Evolutionary conservation across 2,329 filamentous ascomycete species (phyloP).

Genomic region (Venturia asperata): DNA sequence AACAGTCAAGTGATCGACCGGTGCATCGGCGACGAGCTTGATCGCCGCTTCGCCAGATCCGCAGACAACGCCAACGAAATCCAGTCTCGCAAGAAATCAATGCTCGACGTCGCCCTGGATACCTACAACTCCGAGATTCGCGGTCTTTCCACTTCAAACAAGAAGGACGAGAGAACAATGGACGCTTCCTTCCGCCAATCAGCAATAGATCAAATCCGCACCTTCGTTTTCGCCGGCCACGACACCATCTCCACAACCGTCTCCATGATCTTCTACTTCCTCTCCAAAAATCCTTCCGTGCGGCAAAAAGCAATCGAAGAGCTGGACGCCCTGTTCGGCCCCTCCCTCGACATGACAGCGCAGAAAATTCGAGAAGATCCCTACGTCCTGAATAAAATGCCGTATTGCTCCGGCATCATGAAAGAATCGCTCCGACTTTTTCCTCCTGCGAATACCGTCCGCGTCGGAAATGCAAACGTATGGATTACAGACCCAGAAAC

Average conservation of each 20-base stretch:
- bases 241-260: constrained; percentile 36
- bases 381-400: constrained; percentile 27
- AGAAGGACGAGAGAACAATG: neutral
- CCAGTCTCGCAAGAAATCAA: constrained; percentile 6
- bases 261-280: constrained; percentile 28
- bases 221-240: constrained; percentile 25
- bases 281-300: constrained; percentile 27
- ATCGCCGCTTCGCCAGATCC: constrained; percentile 10
- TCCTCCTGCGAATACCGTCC: constrained; percentile 24
- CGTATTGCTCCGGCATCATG: constrained; percentile 30
- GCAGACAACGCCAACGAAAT: neutral
- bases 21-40: constrained; percentile 12
- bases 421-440: constrained; percentile 32
- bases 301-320: constrained; percentile 37
- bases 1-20: constrained; percentile 17
- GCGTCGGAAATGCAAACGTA: neutral
- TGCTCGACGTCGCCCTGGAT: constrained; percentile 16
- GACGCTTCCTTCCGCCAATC: constrained; percentile 17
- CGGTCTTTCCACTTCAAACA: neutral
- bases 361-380: constrained; percentile 21
- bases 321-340: constrained; percentile 28
- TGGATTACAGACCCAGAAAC: constrained; percentile 18
- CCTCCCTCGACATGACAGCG: neutral
- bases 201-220: constrained; percentile 22
- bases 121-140: constrained; percentile 15